Percentiles rank a stretch among this genome's conserved stretches.
phyloP scores from a whole-genome alignment of 192 early-diverging fungal species.

The Paraglomus occultum region DNA sequence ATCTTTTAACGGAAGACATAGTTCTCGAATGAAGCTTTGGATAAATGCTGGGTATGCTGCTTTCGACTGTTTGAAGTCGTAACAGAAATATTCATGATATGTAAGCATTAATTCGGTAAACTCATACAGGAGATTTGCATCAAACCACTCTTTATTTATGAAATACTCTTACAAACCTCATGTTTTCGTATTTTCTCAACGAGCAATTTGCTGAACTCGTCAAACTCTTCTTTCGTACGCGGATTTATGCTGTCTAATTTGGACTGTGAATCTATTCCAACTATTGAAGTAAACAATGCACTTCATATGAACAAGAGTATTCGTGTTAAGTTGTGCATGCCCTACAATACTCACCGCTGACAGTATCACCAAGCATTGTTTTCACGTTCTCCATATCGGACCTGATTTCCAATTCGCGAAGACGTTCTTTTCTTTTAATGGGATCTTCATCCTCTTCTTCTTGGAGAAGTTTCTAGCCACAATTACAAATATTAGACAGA shows the following conservation, averaged over 20 bases:
- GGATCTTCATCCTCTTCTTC: slow-evolving; percentile 53
- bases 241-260: slow-evolving; percentile 52
- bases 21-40: slow-evolving; percentile 64
- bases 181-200: slow-evolving; percentile 57
- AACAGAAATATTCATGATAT: too few relatives aligned
- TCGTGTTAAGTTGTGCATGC: not conserved
- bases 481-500: not conserved
- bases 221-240: slow-evolving; percentile 67
- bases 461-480: slow-evolving; percentile 33
- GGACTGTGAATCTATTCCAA: slow-evolving; percentile 12
- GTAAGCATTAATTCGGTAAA: not conserved
- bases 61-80: not conserved
- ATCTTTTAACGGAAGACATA: slow-evolving; percentile 58
- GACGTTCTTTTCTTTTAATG: slow-evolving; percentile 52
- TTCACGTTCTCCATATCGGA: slow-evolving; percentile 61
- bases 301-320: not conserved
- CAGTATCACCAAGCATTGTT: slow-evolving; percentile 64
- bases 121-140: not conserved
- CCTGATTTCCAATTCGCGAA: slow-evolving; percentile 56
- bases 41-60: slow-evolving; percentile 56
- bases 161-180: slow-evolving; percentile 37
- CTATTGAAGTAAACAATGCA: slow-evolving; percentile 16
- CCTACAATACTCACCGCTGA: slow-evolving; percentile 44
- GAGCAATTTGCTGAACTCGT: slow-evolving; percentile 58
- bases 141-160: not conserved